Evolutionary conservation across 2,329 filamentous ascomycete genomes (phyloP).

Genomic region (Colletotrichum aenigma): DNA sequence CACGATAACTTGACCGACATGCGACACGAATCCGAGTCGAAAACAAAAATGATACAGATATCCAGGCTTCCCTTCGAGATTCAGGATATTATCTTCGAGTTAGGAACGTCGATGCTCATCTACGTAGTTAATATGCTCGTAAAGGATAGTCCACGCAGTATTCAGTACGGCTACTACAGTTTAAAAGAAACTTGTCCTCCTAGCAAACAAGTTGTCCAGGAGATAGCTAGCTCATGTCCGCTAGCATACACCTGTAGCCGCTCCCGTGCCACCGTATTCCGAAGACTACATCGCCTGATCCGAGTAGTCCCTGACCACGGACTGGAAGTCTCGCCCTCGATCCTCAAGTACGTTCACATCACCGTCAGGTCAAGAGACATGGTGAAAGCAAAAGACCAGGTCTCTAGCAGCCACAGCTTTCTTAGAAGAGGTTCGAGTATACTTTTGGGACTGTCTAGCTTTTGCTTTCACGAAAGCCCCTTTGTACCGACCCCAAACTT

Average conservation of each 20-base stretch:
- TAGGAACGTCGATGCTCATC: not conserved
- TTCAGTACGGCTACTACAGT: too few species aligned
- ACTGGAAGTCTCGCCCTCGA: not conserved
- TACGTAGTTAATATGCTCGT: not conserved
- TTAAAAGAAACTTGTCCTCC: too few species aligned
- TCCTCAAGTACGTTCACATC: not conserved
- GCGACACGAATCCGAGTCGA: fast-evolving
- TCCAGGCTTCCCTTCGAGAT: not conserved
- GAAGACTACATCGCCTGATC: not conserved
- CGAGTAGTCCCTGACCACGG: too few species aligned
- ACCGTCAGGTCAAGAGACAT: not conserved
- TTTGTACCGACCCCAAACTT: not conserved
- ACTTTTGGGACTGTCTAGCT: not conserved
- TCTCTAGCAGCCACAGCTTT: too few species aligned
- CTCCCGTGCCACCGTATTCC: not conserved
- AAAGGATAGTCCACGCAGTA: too few species aligned
- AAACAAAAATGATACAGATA: not conserved
- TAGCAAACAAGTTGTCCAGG: not conserved
- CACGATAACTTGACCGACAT: fast-evolving
- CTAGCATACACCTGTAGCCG: not conserved
- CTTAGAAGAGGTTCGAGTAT: not conserved
- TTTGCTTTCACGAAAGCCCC: not conserved
- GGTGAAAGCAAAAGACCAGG: not conserved
- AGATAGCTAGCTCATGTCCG: not conserved
- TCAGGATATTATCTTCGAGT: not conserved